Conservation (phyloP, 1,284 basidiomycete genomes). For the Cystobasidiaceae sp. region DNA sequence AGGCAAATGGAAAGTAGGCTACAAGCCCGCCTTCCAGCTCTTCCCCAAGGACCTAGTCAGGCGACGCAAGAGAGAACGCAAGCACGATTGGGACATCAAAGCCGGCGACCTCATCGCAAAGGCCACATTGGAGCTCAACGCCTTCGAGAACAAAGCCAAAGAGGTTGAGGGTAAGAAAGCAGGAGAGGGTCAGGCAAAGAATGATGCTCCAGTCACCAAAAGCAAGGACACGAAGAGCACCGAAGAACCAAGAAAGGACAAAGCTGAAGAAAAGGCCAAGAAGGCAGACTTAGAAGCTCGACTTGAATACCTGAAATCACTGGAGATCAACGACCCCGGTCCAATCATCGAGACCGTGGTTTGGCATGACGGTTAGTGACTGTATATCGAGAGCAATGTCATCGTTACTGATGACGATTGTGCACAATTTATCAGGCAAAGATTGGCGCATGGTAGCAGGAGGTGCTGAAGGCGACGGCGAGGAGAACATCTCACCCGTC, state of each 20-base stretch:
- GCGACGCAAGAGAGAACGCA: slow-evolving; percentile 43
- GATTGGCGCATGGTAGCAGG: slow-evolving; percentile 46
- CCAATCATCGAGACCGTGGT: slow-evolving; percentile 46
- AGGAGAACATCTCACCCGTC: slow-evolving; percentile 13
- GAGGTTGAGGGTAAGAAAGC: too few relatives aligned
- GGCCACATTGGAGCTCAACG: slow-evolving; percentile 41
- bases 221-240: slow-evolving; percentile 9
- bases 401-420: too few relatives aligned
- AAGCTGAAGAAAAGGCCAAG: slow-evolving; percentile 40
- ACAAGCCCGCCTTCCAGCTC: slow-evolving; percentile 46
- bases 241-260: slow-evolving; percentile 28
- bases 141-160: slow-evolving; percentile 30
- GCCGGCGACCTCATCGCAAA: slow-evolving; percentile 41
- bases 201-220: neutral
- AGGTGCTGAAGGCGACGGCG: slow-evolving; percentile 45
- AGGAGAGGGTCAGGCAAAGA: too few relatives aligned
- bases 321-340: slow-evolving; percentile 44
- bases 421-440: slow-evolving; percentile 32
- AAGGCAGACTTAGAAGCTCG: slow-evolving; percentile 40
- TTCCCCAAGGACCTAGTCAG: slow-evolving; percentile 45
- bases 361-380: slow-evolving; percentile 46
- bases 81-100: slow-evolving; percentile 43
- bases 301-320: slow-evolving; percentile 43
- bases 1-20: slow-evolving; percentile 45
- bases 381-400: too few relatives aligned